Evolutionary conservation across 352 stramenopile genomes (phyloP).

Genomic region (Globisporangium alternatum): DNA sequence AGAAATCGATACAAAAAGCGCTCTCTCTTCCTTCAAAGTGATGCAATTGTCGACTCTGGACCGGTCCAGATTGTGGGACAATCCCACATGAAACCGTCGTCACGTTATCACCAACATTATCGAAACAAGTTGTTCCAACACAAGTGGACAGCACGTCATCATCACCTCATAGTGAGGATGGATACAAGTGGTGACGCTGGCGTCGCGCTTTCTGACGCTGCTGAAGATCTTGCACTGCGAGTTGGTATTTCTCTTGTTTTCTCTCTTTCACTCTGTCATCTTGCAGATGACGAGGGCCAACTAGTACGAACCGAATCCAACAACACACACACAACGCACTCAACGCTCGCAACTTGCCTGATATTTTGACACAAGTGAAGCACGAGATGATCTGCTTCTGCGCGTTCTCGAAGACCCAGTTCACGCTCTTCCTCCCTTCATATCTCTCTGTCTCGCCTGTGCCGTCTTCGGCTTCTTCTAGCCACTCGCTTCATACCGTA

Average conservation of each 20-base stretch:
- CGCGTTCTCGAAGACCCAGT: background rate
- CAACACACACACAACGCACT: background rate
- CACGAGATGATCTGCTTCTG: background rate
- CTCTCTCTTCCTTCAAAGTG: background rate
- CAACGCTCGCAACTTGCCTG: background rate
- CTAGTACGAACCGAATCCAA: too few relatives aligned
- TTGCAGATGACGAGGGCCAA: too few relatives aligned
- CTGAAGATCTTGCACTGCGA: background rate
- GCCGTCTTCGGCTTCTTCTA: background rate
- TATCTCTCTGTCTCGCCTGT: too few relatives aligned
- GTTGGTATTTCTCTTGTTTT: too few relatives aligned
- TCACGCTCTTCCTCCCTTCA: background rate
- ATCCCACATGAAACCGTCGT: background rate
- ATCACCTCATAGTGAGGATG: constrained; percentile 17
- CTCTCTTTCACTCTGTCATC: too few relatives aligned
- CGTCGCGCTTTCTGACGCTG: constrained; percentile 39
- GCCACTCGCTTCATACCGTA: background rate
- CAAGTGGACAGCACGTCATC: background rate
- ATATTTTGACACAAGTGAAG: background rate
- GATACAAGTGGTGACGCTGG: constrained; percentile 26
- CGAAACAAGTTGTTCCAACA: background rate
- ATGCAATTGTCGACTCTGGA: background rate
- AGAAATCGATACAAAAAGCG: background rate
- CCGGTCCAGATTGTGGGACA: background rate
- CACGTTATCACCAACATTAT: too few relatives aligned